phyloP scores from a whole-genome alignment of 2,329 filamentous ascomycete species.

The Fusarium beomiforme region DNA sequence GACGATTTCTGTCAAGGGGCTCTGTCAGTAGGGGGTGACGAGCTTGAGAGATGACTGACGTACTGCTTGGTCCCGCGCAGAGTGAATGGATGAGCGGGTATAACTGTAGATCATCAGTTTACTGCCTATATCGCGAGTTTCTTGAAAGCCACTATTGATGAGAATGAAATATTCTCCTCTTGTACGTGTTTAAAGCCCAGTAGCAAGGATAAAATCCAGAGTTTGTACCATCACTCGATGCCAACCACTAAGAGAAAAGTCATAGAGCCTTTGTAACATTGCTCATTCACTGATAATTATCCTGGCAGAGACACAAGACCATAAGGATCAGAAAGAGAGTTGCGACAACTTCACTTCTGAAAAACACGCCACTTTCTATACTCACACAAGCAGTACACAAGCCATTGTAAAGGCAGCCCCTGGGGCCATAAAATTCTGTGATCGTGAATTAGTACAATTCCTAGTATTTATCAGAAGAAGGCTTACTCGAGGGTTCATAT shows the following conservation, averaged over 20 bases:
- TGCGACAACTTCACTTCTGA: not conserved
- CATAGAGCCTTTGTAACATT: too few species aligned
- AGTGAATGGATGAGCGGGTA: constrained; percentile 54
- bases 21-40: not conserved
- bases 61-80: constrained; percentile 48
- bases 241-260: not conserved
- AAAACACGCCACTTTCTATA: constrained; percentile 34
- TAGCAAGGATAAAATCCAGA: not conserved
- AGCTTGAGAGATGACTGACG: not conserved
- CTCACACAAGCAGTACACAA: constrained; percentile 59
- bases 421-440: constrained; percentile 59
- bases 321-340: not conserved
- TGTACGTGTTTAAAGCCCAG: too few species aligned
- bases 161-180: too few species aligned
- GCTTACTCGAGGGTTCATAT: constrained; percentile 46
- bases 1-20: constrained; percentile 10
- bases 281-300: not conserved
- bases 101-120: constrained; percentile 44
- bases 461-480: accelerated
- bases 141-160: not conserved
- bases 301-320: not conserved
- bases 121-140: too few species aligned
- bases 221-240: not conserved
- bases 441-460: not conserved
- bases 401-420: constrained; percentile 66